Percentiles rank a stretch among this genome's conserved stretches.
These are phyloP conservation scores for Leptographium wingfieldii DNA, from an alignment of 2,329 filamentous ascomycete genomes.

Conservation along the genomic window DNA sequence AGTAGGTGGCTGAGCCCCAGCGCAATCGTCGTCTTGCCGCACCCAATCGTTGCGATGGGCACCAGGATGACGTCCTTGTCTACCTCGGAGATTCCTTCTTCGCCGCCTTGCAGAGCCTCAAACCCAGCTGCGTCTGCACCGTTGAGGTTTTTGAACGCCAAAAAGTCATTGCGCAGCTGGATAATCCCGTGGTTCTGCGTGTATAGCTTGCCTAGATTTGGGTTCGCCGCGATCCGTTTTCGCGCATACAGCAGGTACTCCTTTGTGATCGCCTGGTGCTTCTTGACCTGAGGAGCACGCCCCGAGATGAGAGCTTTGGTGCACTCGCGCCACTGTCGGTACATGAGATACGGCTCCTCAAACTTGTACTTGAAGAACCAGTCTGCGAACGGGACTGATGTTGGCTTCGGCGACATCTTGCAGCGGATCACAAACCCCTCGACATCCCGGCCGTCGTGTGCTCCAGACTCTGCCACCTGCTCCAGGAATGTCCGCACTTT, in stretches of 20 bases:
- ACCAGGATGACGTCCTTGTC: conserved; percentile 65
- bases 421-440: conserved; percentile 96
- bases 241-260: conserved; percentile 80
- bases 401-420: conserved; percentile 46
- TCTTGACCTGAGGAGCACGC: conserved; percentile 63
- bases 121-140: conserved; percentile 78
- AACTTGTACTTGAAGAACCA: conserved; percentile 99
- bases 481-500: conserved; percentile 74
- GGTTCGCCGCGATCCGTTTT: conserved; percentile 56
- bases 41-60: conserved; percentile 86
- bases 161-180: conserved; percentile 73
- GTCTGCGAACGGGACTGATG: conserved; percentile 52
- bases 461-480: conserved; percentile 72
- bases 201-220: conserved; percentile 57
- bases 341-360: conserved; percentile 97
- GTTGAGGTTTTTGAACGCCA: conserved; percentile 70
- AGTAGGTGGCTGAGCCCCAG: conserved; percentile 73
- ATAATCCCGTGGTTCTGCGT: conserved; percentile 92
- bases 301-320: conserved; percentile 79
- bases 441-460: conserved; percentile 81
- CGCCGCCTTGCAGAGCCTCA: conserved; percentile 41
- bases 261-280: conserved; percentile 80
- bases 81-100: conserved; percentile 38
- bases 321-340: conserved; percentile 95
- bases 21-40: conserved; percentile 90